Evolutionary conservation across 2,329 filamentous ascomycete genomes (phyloP).

Genomic region (Ascochyta lentis): DNA sequence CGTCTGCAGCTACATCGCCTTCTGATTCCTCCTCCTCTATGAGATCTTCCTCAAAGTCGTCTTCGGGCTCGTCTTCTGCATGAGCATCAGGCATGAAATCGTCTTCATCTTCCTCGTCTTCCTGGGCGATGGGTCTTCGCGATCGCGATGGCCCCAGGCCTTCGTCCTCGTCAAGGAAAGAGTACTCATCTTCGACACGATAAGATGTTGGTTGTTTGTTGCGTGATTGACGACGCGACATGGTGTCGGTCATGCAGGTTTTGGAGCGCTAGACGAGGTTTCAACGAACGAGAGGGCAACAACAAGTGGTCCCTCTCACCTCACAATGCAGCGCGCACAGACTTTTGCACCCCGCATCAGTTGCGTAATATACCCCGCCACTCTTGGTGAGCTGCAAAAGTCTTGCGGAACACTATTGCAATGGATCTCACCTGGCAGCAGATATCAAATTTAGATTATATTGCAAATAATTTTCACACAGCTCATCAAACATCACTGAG

Average conservation of each 20-base stretch:
- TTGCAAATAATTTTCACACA: background rate
- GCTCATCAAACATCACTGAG: slow-evolving; percentile 28
- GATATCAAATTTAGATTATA: background rate
- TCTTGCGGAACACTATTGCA: background rate
- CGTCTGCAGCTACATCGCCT: slow-evolving; percentile 26
- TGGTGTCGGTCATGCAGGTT: slow-evolving; percentile 18
- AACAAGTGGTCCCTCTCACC: slow-evolving; percentile 15
- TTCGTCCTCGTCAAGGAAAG: slow-evolving; percentile 29
- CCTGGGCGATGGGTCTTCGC: slow-evolving; percentile 14
- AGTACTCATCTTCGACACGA: slow-evolving; percentile 31
- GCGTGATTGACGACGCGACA: slow-evolving; percentile 31
- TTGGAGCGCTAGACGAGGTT: slow-evolving; percentile 10
- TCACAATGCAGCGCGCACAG: slow-evolving; percentile 23
- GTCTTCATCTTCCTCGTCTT: slow-evolving; percentile 33
- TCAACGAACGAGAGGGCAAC: slow-evolving; percentile 6
- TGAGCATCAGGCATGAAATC: slow-evolving; percentile 35
- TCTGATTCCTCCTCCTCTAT: slow-evolving; percentile 29
- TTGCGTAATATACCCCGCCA: background rate
- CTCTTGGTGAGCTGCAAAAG: background rate
- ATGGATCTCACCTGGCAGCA: background rate
- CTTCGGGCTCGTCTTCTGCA: slow-evolving; percentile 35
- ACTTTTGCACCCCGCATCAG: slow-evolving; percentile 16
- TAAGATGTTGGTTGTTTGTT: slow-evolving; percentile 28
- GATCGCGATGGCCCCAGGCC: slow-evolving; percentile 15
- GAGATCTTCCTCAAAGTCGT: slow-evolving; percentile 47